Evolutionary conservation across 176 grass and related monocot genomes (phyloP).

Genomic region (Aegilops longissima): DNA sequence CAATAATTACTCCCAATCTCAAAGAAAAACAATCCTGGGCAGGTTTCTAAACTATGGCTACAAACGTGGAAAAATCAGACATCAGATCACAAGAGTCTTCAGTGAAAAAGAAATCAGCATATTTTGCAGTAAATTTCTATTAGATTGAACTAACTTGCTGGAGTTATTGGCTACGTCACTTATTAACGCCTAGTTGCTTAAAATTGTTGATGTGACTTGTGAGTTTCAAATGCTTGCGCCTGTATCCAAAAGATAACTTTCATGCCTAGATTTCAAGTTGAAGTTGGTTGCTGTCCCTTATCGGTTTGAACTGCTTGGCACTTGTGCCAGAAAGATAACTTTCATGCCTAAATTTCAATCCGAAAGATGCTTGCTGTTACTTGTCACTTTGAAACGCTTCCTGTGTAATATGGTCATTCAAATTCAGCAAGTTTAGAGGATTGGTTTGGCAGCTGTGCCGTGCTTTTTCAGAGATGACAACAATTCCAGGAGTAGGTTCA

Average conservation of each 20-base stretch:
- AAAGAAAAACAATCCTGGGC: not conserved
- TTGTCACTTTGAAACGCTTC: not conserved
- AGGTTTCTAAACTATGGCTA: not conserved
- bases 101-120: not conserved
- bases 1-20: not conserved
- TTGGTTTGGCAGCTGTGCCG: not conserved
- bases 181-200: not conserved
- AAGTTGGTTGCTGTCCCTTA: not conserved
- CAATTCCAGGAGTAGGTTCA: not conserved
- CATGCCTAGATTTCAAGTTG: not conserved
- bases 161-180: not conserved
- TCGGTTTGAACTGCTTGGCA: not conserved
- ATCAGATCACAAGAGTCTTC: not conserved
- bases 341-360: slow-evolving; percentile 5
- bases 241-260: not conserved
- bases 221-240: not conserved
- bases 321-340: not conserved
- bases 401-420: not conserved
- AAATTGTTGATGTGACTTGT: not conserved
- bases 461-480: not conserved
- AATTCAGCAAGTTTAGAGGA: not conserved
- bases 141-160: not conserved
- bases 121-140: not conserved
- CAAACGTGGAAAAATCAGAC: not conserved
- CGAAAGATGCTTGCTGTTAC: not conserved